Evolutionary conservation across 2,329 filamentous ascomycete species (phyloP), one percentile per base, ranked within the genome.

Genomic region (Spiromastix sp.): DNA sequence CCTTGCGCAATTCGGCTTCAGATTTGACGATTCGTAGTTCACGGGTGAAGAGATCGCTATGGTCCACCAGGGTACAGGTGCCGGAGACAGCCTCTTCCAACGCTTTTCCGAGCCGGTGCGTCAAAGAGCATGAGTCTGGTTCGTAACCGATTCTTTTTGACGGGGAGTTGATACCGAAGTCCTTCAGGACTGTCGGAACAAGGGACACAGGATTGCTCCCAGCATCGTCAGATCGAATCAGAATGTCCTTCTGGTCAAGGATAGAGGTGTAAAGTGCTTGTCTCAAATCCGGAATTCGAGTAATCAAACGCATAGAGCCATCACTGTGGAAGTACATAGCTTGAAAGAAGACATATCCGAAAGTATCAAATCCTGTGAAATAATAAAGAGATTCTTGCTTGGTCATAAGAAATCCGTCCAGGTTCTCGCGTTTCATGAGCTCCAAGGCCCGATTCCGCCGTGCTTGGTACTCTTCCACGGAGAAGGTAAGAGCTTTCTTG

Each of bases 341-440:
- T 40, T 57, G 53, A 39, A 57, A 57, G 43, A 57, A 57, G 41
- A 57, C 53, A 41, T 56, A 57, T n/a, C 54, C 53, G 33, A 56
- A 55, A 16, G 53, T 57, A 36, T 57, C 54, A 37, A 47, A 57
- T 22, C 54, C 53, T 3, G 54, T 56, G 25, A 57, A 46, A 34
- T 49, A 49, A 39, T 49, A 49, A 6, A 49, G 38, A 9, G 53
- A 54, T 34, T 57, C 54, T 46, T 57, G 53, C 34, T 57, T 57
- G 22, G 50, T 55, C 38, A 57, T 53, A 26, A 57, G 44, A 39
- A 57, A 52, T 5, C 54, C 53, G 42, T 57, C 50, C 15, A 57
- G 53, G 4, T 54, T 51, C 34, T 57, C 53, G 32, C 52, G 45
- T 21, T 48, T 43, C 50, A 54, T 53, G 24, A 54, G 46, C 27